Evolutionary conservation across 1,284 basidiomycete genomes (phyloP), one percentile per base, ranked within the genome.

Genomic region (Rhodotorula sp.): DNA sequence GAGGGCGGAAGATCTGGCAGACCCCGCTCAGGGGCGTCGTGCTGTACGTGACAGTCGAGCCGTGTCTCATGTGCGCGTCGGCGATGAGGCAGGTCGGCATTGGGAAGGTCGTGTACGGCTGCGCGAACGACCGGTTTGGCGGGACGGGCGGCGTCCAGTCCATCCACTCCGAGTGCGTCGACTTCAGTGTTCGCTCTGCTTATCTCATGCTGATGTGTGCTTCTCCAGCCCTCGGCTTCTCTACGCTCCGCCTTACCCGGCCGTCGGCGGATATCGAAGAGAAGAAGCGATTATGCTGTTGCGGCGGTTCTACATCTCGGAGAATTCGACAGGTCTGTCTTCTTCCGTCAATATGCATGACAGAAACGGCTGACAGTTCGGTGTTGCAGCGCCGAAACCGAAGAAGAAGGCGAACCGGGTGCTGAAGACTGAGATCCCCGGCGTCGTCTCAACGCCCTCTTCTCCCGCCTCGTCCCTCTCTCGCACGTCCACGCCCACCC

Each of bases 31-130:
- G 85, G 1, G 84, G 86, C 20, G 94, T 92, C 30, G 92, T 88
- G 4, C 87, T 99, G 27, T 99, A 99, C 80, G 96, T 99, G 64
- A 99, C 96, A 0, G 94, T 99, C 63, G 96, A 99, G 81, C 96
- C 96, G 0, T 99, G 96, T 81, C 92, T 99, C 78, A 99, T 99
- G 96, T 99, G 96, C 76, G 92, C 94, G 8, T 92, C 91, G 36
- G 96, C 95, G 9, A 84, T 99, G 57, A 86, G 95, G 60, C 95
- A 99, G 81, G 82, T 95, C 70, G 94, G 95, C 11, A 94, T 99
- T 78, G 87, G 88, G 67, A 86, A 89, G 68, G 95, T 98, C 4
- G 91, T 89, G 68, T 98, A 92, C 79, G 96, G 96, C 1, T 96
- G 92, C 77, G 91, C 88, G 27, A 99, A 99, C 80, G 95, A 98